These are phyloP conservation scores for Epichloe festucae DNA, from an alignment of 2,329 filamentous ascomycete species.

Conservation along the genomic window DNA sequence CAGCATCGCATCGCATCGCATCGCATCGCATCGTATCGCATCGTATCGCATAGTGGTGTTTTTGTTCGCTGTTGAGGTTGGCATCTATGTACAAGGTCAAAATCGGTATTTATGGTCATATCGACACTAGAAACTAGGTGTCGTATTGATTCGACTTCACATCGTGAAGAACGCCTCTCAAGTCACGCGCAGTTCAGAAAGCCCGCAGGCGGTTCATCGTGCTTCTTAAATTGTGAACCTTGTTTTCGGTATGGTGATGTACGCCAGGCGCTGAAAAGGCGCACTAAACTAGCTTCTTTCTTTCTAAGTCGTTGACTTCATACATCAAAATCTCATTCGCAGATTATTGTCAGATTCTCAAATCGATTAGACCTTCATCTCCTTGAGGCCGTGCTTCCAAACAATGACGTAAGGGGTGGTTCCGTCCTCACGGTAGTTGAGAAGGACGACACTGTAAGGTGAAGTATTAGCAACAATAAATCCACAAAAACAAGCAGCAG, in stretches of 20 bases:
- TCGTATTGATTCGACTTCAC: too few species aligned
- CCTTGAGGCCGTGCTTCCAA: slow-evolving; percentile 89
- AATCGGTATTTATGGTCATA: neutral
- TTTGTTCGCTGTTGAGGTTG: neutral
- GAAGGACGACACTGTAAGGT: slow-evolving; percentile 59
- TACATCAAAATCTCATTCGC: slow-evolving; percentile 3
- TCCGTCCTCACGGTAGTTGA: slow-evolving; percentile 97
- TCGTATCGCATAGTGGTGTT: neutral
- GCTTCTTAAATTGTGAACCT: slow-evolving; percentile 4
- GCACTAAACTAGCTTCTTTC: slow-evolving; percentile 2
- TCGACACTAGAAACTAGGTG: too few species aligned
- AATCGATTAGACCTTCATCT: slow-evolving; percentile 73
- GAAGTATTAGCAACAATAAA: neutral
- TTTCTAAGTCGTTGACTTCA: slow-evolving; percentile 5
- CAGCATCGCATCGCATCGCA: neutral
- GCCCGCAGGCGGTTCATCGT: neutral
- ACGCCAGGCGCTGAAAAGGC: slow-evolving; percentile 6
- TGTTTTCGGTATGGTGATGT: slow-evolving; percentile 7
- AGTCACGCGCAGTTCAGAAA: neutral
- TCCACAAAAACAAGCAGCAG: neutral
- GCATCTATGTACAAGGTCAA: neutral
- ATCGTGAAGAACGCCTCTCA: too few species aligned
- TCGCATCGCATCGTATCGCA: neutral
- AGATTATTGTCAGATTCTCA: neutral
- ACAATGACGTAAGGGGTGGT: slow-evolving; percentile 76